These are phyloP conservation scores for Apophysomyces sp. DNA, from an alignment of 371 early-diverging fungal genomes.

Conservation along the genomic window DNA sequence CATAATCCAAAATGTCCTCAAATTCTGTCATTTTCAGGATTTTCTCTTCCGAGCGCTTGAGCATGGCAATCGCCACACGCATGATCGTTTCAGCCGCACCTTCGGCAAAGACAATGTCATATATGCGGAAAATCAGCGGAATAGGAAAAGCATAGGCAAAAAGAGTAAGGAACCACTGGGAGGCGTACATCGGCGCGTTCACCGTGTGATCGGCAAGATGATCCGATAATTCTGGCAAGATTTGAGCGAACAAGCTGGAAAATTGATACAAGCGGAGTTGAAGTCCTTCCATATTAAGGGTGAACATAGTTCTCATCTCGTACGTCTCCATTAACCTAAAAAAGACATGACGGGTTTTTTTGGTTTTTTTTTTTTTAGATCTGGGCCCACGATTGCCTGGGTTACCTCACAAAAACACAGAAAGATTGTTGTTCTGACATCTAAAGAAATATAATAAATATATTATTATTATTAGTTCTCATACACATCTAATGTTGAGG, in stretches of 20 bases:
- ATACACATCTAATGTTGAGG: neutral
- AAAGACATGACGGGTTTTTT: neutral
- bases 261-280: constrained; percentile 82
- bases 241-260: constrained; percentile 73
- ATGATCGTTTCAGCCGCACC: constrained; percentile 81
- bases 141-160: constrained; percentile 84
- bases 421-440: constrained; percentile 93
- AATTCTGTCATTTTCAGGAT: constrained; percentile 75
- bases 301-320: constrained; percentile 72
- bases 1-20: constrained; percentile 74
- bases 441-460: constrained; percentile 17
- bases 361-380: no score
- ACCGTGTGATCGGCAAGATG: constrained; percentile 76
- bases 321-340: constrained; percentile 79
- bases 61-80: constrained; percentile 79
- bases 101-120: constrained; percentile 81
- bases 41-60: constrained; percentile 70
- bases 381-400: no score
- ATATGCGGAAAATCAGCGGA: constrained; percentile 70
- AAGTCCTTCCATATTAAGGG: constrained; percentile 81
- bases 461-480: no score
- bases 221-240: constrained; percentile 69
- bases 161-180: constrained; percentile 87
- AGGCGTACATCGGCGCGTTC: constrained; percentile 81
- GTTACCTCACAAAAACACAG: constrained; percentile 71